phyloP scores from a whole-genome alignment of 768 basidiomycete genomes.

The Saitozyma sp. region DNA sequence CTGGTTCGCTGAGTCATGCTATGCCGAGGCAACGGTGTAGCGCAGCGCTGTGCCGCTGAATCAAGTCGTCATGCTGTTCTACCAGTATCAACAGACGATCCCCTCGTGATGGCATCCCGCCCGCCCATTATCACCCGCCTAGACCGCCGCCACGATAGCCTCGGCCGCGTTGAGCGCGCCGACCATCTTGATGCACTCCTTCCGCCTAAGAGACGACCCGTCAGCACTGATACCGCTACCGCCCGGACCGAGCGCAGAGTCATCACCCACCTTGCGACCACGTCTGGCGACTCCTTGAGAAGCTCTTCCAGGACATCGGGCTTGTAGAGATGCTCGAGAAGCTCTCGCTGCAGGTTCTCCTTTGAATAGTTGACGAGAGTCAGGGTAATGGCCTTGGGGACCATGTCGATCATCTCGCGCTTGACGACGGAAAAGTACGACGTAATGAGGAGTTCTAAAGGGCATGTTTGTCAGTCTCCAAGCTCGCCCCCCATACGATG shows the following conservation, averaged over 20 bases:
- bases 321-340: constrained; percentile 95
- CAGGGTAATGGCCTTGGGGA: constrained; percentile 89
- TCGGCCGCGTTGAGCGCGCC: constrained; percentile 94
- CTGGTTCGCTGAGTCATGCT: too few species aligned
- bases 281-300: constrained; percentile 65
- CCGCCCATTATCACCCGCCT: neutral
- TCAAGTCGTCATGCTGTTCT: too few species aligned
- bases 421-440: constrained; percentile 99
- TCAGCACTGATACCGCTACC: neutral
- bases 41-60: too few species aligned
- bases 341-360: constrained; percentile 89
- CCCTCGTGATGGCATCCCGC: too few species aligned
- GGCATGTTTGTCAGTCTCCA: neutral
- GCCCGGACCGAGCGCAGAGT: too few species aligned
- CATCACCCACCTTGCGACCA: constrained; percentile 38
- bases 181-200: constrained; percentile 92
- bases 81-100: too few species aligned
- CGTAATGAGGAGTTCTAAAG: constrained; percentile 82
- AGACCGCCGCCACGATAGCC: constrained; percentile 55
- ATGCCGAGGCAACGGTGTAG: too few species aligned
- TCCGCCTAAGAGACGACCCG: constrained; percentile 66
- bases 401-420: constrained; percentile 96
- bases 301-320: constrained; percentile 92
- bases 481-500: neutral
- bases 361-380: constrained; percentile 91